phyloP scores from a whole-genome alignment of 257 asterid genomes.

The Hygrophila difformis region DNA sequence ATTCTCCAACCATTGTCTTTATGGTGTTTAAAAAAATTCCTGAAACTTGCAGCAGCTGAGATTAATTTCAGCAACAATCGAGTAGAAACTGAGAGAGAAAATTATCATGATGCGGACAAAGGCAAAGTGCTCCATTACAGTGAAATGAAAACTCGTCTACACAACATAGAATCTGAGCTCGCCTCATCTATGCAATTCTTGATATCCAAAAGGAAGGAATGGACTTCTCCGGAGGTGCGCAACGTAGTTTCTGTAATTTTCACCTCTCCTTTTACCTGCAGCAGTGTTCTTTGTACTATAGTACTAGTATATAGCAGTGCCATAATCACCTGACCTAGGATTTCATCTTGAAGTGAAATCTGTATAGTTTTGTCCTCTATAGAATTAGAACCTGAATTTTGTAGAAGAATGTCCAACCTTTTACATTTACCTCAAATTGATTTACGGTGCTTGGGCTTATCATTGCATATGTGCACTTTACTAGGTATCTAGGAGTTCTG shows the following conservation, averaged over 20 bases:
- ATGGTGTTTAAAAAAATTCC: conserved; percentile 15
- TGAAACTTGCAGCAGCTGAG: conserved; percentile 79
- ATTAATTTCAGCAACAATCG: conserved; percentile 28
- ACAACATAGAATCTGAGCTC: conserved; percentile 58
- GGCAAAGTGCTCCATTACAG: conserved; percentile 26
- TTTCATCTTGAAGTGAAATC: conserved; percentile 1
- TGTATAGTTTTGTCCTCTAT: conserved; percentile 1
- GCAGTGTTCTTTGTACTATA: not conserved
- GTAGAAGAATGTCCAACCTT: not conserved
- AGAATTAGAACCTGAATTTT: conserved; percentile 2
- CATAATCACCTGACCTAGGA: not conserved
- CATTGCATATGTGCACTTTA: conserved; percentile 3
- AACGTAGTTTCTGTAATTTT: conserved; percentile 9
- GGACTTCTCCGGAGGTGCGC: conserved; percentile 38
- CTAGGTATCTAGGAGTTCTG: conserved; percentile 42
- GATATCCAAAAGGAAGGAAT: conserved; percentile 42
- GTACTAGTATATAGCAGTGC: not conserved
- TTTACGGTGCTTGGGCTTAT: conserved; percentile 8
- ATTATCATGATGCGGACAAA: conserved; percentile 22
- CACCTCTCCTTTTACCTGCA: conserved; percentile 9
- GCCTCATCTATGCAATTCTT: conserved; percentile 42
- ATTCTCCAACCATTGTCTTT: not conserved
- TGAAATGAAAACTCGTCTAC: conserved; percentile 45
- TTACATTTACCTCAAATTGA: conserved; percentile 3
- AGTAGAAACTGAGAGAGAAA: conserved; percentile 24